Evolutionary conservation across 2,329 filamentous ascomycete genomes (phyloP), one percentile per base, ranked within the genome.

Genomic region (Colletotrichum costaricense): DNA sequence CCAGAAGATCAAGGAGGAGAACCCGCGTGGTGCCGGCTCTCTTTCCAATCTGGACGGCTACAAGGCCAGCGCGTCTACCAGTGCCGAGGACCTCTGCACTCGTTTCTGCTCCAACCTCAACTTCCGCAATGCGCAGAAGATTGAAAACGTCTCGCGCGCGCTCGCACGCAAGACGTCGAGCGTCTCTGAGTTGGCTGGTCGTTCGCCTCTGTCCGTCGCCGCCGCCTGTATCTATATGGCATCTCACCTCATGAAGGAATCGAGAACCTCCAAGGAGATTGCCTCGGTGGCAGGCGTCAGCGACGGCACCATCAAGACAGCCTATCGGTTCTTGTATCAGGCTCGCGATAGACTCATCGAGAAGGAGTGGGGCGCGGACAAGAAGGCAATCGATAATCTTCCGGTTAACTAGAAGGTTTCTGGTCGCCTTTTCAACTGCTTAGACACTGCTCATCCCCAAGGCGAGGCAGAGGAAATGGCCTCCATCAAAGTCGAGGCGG

Each of bases 181-280:
- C 62, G 92, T 94, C 74, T 93, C 94, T 72, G 93, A 95, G 68
- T 89, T 98, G 73, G 95, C 96, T 46, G 97, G 97, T 76, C 94
- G 97, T 73, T 98, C 96, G 71, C 97, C 97, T 24, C 88, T 99
- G 62, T 98, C 96, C 1, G 95, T 97, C 74, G 96, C 97, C 7
- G 96, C 95, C 22, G 95, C 97, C 38, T 97, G 95, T 82, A 98
- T 99, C 82, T 99, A 97, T 87, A 97, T 98, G 91, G 94, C 96
- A 4, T 95, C 94, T 35, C 92, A 96, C 79, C 88, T 98, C 49
- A 93, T 98, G 85, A 94, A 93, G 69, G 90, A 97, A 77, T 87
- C 91, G 24, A 94, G 93, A 78, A 87, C 90, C 7, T 93, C 95
- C n/a, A 95, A 95, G 82, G 93, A 97, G 74, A 98, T 99, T 78